phyloP scores from a whole-genome alignment of 768 basidiomycete species.

The Russula earlei region DNA sequence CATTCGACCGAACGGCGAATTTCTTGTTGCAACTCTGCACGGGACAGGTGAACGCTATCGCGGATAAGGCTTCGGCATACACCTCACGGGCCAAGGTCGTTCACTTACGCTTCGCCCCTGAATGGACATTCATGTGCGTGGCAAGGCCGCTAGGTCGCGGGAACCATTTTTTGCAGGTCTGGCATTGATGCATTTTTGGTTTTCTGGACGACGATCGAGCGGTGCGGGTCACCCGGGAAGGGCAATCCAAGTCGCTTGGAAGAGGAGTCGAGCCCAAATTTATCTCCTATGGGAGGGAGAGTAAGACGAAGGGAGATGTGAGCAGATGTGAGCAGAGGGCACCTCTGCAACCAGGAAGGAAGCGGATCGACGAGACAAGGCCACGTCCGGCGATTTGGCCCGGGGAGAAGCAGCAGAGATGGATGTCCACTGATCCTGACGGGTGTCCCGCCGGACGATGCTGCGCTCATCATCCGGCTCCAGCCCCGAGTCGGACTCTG shows the following conservation, averaged over 20 bases:
- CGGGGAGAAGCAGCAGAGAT: conserved; percentile 1
- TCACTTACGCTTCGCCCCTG: conserved; percentile 40
- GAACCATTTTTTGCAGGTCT: conserved; percentile 36
- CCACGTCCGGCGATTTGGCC: not conserved
- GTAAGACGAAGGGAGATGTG: not conserved
- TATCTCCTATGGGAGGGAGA: not conserved
- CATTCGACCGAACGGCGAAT: conserved; percentile 75
- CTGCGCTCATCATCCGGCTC: conserved; percentile 9
- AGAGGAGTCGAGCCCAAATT: not conserved
- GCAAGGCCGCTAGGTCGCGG: conserved; percentile 43
- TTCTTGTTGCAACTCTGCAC: conserved; percentile 53
- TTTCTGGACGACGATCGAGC: conserved; percentile 22
- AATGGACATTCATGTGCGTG: conserved; percentile 47
- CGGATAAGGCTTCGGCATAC: not conserved
- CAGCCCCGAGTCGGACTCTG: conserved; percentile 12
- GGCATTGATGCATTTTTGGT: conserved; percentile 43
- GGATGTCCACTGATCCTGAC: conserved; percentile 3
- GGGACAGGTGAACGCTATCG: conserved; percentile 38
- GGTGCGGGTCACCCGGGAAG: conserved; percentile 1
- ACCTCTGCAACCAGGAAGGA: conserved; percentile 13
- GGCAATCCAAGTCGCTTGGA: not conserved
- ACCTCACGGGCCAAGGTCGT: not conserved
- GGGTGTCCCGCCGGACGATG: not conserved
- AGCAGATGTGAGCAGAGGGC: not conserved
- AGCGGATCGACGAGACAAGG: conserved; percentile 4